A percentile compares a stretch with the other conserved stretches of the same genome.
Evolutionary conservation across 495 filamentous ascomycete genomes (phyloP).

Genomic region (Talaromyces borbonicus): DNA sequence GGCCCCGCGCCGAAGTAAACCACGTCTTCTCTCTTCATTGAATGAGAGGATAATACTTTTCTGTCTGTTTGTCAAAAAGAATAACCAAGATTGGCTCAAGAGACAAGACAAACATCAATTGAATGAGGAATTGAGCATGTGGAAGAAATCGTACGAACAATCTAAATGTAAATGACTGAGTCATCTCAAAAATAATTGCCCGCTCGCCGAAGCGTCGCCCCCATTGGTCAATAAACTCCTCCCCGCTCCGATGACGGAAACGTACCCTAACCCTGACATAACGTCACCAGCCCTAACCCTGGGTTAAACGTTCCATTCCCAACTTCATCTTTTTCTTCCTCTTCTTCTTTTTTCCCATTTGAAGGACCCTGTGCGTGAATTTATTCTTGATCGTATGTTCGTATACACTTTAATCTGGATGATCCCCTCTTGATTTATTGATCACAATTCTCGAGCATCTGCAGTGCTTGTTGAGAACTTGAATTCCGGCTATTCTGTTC

Average conservation of each 20-base stretch:
- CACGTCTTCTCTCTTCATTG: conserved; percentile 47
- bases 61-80: background rate
- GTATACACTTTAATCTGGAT: no score
- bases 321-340: no score
- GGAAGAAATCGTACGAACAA: background rate
- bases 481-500: no score
- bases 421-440: no score
- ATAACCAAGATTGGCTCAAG: background rate
- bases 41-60: no score
- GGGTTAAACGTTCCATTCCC: no score
- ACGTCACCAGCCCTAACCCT: background rate
- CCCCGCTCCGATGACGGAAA: background rate
- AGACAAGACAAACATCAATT: background rate
- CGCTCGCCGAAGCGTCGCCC: background rate
- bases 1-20: conserved; percentile 83
- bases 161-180: background rate
- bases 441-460: no score
- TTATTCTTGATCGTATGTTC: no score
- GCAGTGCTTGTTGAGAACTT: no score
- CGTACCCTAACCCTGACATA: conserved; percentile 2
- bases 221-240: background rate
- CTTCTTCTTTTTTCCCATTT: no score
- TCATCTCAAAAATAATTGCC: background rate
- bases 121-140: background rate
- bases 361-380: no score